These are phyloP conservation scores for Candida qinlingensis DNA, from an alignment of 805 yeast species.

Conservation along the genomic window DNA sequence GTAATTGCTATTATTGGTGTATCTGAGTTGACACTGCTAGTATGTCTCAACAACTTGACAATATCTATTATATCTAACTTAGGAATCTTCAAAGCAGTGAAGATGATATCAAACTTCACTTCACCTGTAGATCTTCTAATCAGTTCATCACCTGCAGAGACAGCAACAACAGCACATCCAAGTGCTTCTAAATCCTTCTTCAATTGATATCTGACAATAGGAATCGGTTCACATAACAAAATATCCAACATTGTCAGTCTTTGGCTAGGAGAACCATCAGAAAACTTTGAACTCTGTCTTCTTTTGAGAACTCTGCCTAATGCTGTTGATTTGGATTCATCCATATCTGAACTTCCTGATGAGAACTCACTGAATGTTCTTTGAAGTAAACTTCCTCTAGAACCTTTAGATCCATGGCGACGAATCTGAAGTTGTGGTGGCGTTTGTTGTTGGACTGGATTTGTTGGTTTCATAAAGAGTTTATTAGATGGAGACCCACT, in stretches of 20 bases:
- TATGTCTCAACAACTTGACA: conserved; percentile 66
- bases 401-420: conserved; percentile 12
- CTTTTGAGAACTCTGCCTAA: conserved; percentile 47
- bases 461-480: conserved; percentile 16
- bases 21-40: conserved; percentile 68
- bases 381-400: conserved; percentile 20
- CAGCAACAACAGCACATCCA: conserved; percentile 78
- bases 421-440: conserved; percentile 4
- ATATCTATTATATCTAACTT: conserved; percentile 72
- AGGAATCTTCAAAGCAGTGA: conserved; percentile 67
- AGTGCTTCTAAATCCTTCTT: conserved; percentile 56
- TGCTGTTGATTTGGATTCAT: conserved; percentile 48
- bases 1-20: conserved; percentile 79
- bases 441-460: conserved; percentile 14
- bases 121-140: conserved; percentile 77
- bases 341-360: conserved; percentile 61
- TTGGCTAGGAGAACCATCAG: conserved; percentile 15
- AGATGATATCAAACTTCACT: conserved; percentile 76
- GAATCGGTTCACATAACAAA: conserved; percentile 81
- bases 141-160: conserved; percentile 76
- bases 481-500: conserved; percentile 24
- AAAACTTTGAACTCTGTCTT: conserved; percentile 41
- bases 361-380: conserved; percentile 32
- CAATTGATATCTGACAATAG: conserved; percentile 68
- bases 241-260: conserved; percentile 48